Evolutionary conservation across 2,329 filamentous ascomycete species (phyloP), one percentile per base, ranked within the genome.

Genomic region (Ceratocystis variospora): DNA sequence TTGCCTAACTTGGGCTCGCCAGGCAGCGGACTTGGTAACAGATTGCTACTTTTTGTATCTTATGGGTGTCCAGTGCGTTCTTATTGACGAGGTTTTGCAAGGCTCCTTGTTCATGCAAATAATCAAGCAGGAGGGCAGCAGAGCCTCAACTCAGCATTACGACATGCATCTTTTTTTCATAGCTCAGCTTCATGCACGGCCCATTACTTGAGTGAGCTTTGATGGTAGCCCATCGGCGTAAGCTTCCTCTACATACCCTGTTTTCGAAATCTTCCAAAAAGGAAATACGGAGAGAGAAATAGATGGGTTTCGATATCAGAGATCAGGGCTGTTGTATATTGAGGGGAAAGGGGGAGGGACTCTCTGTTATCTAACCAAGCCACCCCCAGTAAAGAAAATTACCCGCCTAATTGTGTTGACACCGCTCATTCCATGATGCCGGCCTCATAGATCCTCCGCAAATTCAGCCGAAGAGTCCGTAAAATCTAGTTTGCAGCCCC

Each of bases 1-100:
- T 57, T 57, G 53, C 53, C 15, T 57, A n/a, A 57, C 8, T 31
- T n/a, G n/a, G 53, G 4, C 22, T 28, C 28, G 31, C 7, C 10
- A 57, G 53, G 2, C 15, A 57, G 15, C 31, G n/a, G 22, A 17
- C 15, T 22, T 57, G n/a, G 48, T 19, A 50, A 50, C 19, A 19
- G 8, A 22, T 31, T 57, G 25, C 31, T 57, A 31, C 28, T 31
- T 31, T 57, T 28, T 28, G 15, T 12, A 57, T 57, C 15, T 57
- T 57, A 57, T 31, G 25, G 12, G 10, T 57, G 53, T 57, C 53
- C 53, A 57, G 53, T 57, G 53, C 53, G 53, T 57, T 57, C 12
- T 17, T 57, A 57, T 57, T 57, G 53, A 28, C 53, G 53, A 57
- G 25, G 25, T 57, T 57, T 31, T 57, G 53, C 53, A 17, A 57